A percentile compares a stretch with the other conserved stretches of the same genome.
These are phyloP conservation scores for Irpex lacteus DNA, from an alignment of 1,284 basidiomycete genomes.

Conservation along the genomic window DNA sequence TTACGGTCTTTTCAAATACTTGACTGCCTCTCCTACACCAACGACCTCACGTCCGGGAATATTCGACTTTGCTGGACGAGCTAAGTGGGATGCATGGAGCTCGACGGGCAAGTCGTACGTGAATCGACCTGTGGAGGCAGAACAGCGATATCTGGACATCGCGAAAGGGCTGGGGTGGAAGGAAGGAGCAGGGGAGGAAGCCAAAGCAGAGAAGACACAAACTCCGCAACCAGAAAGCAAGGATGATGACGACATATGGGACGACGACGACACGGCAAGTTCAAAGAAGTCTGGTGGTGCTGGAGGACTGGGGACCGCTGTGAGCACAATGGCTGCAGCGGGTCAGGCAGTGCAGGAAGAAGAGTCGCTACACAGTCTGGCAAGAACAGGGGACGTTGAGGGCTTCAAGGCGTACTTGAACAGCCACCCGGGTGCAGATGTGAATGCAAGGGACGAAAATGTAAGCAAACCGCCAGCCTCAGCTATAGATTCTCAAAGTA, in stretches of 20 bases:
- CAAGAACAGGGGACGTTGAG: slow-evolving; percentile 53
- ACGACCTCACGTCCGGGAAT: slow-evolving; percentile 68
- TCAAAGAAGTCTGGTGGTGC: slow-evolving; percentile 24
- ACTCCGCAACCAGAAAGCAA: slow-evolving; percentile 9
- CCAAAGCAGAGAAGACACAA: slow-evolving; percentile 11
- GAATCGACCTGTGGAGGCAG: slow-evolving; percentile 41
- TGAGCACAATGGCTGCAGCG: slow-evolving; percentile 56
- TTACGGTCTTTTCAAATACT: slow-evolving; percentile 83
- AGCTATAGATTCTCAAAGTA: background rate
- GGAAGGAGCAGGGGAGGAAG: slow-evolving; percentile 30
- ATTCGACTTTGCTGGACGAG: slow-evolving; percentile 77
- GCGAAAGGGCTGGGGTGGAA: slow-evolving; percentile 71
- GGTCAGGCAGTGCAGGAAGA: slow-evolving; percentile 35
- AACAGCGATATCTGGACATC: slow-evolving; percentile 67
- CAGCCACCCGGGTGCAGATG: slow-evolving; percentile 33
- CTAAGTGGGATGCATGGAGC: slow-evolving; percentile 89
- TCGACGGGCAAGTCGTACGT: slow-evolving; percentile 49
- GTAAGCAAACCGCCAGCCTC: slow-evolving; percentile 40
- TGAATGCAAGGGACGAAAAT: slow-evolving; percentile 58
- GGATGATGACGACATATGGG: slow-evolving; percentile 28
- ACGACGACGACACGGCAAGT: slow-evolving; percentile 16
- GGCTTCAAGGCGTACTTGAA: slow-evolving; percentile 47
- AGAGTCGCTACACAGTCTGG: slow-evolving; percentile 59
- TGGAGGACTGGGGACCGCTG: slow-evolving; percentile 56
- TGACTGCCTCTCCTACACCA: slow-evolving; percentile 59